phyloP scores from a whole-genome alignment of 768 basidiomycete genomes.

The Leccinum aurantiacum region DNA sequence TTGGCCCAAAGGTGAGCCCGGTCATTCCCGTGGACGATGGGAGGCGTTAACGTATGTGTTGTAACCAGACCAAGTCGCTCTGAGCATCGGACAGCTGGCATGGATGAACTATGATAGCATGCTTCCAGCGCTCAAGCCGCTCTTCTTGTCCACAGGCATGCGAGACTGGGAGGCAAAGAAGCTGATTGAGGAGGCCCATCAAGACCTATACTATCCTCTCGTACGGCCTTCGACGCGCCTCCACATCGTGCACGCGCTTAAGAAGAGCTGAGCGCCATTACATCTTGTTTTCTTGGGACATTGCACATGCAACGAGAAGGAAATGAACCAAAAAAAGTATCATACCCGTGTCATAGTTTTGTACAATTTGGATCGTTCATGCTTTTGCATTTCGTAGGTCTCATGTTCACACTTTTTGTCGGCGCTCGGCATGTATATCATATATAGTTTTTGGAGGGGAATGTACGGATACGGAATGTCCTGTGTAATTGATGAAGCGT shows the following conservation, averaged over 20 bases:
- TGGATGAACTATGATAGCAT: conserved; percentile 74
- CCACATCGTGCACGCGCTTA: conserved; percentile 58
- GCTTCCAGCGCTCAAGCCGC: conserved; percentile 60
- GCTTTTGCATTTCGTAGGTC: conserved; percentile 70
- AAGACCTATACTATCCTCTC: conserved; percentile 61
- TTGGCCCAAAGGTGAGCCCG: conserved; percentile 56
- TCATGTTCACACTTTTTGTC: conserved; percentile 6
- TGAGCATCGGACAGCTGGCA: conserved; percentile 67
- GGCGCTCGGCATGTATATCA: conserved; percentile 9
- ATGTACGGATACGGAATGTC: not conserved
- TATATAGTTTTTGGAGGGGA: conserved; percentile 1
- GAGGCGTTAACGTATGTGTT: conserved; percentile 12
- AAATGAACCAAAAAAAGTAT: conserved; percentile 27
- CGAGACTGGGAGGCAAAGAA: conserved; percentile 53
- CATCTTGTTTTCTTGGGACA: conserved; percentile 19
- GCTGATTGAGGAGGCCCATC: conserved; percentile 61
- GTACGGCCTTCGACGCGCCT: conserved; percentile 51
- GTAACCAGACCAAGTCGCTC: conserved; percentile 49
- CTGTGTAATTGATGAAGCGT: not conserved
- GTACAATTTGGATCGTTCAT: conserved; percentile 69
- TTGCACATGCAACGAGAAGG: conserved; percentile 16
- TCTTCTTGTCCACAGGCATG: conserved; percentile 54
- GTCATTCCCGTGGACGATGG: conserved; percentile 3
- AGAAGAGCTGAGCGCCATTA: conserved; percentile 22
- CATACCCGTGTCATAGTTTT: conserved; percentile 19